Conservation (phyloP, 768 basidiomycete species). For the Mycena floridula region DNA sequence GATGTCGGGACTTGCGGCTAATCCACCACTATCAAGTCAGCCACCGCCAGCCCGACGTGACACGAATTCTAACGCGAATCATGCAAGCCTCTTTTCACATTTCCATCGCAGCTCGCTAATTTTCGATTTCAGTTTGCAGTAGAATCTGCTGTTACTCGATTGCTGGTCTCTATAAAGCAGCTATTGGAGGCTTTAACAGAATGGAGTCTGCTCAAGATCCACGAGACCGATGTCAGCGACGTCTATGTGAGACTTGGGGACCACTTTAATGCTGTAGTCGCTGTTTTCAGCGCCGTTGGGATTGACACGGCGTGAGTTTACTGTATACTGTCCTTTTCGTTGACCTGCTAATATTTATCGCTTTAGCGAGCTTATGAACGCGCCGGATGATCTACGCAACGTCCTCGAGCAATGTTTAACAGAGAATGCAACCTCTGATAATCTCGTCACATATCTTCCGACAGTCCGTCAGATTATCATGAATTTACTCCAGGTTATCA, state of each 20-base stretch:
- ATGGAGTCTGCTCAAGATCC: conserved; percentile 72
- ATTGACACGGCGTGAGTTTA: conserved; percentile 85
- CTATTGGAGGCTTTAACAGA: conserved; percentile 84
- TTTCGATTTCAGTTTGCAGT: conserved; percentile 86
- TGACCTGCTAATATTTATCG: conserved; percentile 10
- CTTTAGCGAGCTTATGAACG: conserved; percentile 73
- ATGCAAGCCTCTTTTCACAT: too few relatives aligned
- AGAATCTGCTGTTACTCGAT: conserved; percentile 86
- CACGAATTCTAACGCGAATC: too few relatives aligned
- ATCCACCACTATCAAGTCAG: too few relatives aligned
- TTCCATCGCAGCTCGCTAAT: too few relatives aligned
- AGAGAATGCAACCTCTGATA: conserved; percentile 82
- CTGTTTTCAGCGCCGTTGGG: conserved; percentile 77
- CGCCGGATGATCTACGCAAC: conserved; percentile 83
- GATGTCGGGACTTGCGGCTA: too few relatives aligned
- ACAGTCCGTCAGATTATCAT: conserved; percentile 91
- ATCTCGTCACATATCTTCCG: conserved; percentile 85
- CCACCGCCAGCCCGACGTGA: too few relatives aligned
- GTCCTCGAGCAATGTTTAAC: conserved; percentile 89
- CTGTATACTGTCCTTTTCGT: conserved; percentile 7
- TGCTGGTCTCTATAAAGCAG: conserved; percentile 91
- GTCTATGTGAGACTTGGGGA: conserved; percentile 96
- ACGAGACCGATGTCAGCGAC: conserved; percentile 85
- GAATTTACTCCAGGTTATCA: conserved; percentile 86
- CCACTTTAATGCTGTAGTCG: conserved; percentile 92